Conservation (phyloP, 2,329 filamentous ascomycete genomes). For the Aureobasidium zeae region DNA sequence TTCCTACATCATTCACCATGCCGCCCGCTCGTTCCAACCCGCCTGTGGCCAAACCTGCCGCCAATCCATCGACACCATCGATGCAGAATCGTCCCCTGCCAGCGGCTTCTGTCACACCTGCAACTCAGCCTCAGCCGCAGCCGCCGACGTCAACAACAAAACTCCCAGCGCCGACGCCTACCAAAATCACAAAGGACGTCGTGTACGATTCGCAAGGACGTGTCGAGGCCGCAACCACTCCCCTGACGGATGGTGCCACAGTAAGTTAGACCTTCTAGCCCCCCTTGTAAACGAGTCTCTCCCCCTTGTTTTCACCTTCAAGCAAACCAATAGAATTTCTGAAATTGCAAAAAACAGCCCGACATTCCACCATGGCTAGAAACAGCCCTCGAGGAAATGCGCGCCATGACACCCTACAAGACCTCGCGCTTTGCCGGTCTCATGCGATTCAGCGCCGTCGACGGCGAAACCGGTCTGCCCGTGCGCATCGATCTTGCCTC, state of each 20-base stretch:
- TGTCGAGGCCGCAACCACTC: conserved; percentile 55
- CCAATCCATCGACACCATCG: conserved; percentile 13
- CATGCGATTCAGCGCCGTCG: conserved; percentile 83
- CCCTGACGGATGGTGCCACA: conserved; percentile 48
- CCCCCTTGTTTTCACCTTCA: not conserved
- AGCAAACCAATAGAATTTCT: too few species aligned
- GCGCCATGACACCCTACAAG: conserved; percentile 59
- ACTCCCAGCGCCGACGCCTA: conserved; percentile 26
- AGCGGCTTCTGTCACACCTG: conserved; percentile 8
- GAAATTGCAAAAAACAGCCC: conserved; percentile 48
- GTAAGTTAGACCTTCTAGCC: conserved; percentile 42
- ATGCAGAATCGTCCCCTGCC: conserved; percentile 15
- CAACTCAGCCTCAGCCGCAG: not conserved
- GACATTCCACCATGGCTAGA: conserved; percentile 80
- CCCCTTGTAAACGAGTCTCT: not conserved
- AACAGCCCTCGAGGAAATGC: conserved; percentile 61
- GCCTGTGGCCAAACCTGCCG: conserved; percentile 32
- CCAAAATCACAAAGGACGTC: conserved; percentile 12
- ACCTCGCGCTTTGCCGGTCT: conserved; percentile 77
- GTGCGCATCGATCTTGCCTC: conserved; percentile 43
- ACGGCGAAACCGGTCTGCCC: conserved; percentile 58
- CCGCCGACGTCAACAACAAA: conserved; percentile 6
- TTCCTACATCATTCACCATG: conserved; percentile 37
- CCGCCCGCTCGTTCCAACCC: conserved; percentile 38
- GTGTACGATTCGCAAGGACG: conserved; percentile 43